Percentiles rank a stretch among this genome's conserved stretches.
phyloP scores from a whole-genome alignment of 2,329 filamentous ascomycete species.

The Neofusicoccum ribis region DNA sequence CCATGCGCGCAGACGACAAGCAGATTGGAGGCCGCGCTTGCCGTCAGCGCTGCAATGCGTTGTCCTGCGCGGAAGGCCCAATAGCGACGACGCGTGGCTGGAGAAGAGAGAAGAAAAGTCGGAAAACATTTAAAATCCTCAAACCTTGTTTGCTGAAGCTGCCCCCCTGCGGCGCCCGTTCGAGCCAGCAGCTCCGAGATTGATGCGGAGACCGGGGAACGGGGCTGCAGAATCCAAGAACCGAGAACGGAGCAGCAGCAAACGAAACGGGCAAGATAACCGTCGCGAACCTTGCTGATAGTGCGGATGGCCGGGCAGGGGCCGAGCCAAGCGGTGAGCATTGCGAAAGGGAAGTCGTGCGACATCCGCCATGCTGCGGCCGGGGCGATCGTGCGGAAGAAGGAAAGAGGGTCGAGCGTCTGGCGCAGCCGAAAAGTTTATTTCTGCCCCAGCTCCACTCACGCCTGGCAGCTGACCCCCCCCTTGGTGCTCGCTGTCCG shows the following conservation, averaged over 20 bases:
- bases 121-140: background rate
- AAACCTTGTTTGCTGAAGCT: background rate
- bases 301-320: background rate
- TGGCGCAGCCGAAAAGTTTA: background rate
- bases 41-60: background rate
- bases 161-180: background rate
- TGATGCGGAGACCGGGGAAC: background rate
- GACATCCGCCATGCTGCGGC: background rate
- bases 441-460: background rate
- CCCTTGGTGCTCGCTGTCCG: background rate
- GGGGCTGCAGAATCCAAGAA: background rate
- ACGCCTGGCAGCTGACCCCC: background rate
- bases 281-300: background rate
- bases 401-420: slow-evolving; percentile 4
- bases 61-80: no score
- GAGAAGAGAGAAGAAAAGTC: background rate
- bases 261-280: background rate
- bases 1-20: background rate
- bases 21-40: background rate
- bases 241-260: background rate
- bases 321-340: background rate
- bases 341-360: background rate
- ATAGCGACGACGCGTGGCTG: no score
- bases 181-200: background rate
- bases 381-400: background rate